Evolutionary conservation across 2,329 filamentous ascomycete genomes (phyloP).

Genomic region (Arthrobotrys conoides): DNA sequence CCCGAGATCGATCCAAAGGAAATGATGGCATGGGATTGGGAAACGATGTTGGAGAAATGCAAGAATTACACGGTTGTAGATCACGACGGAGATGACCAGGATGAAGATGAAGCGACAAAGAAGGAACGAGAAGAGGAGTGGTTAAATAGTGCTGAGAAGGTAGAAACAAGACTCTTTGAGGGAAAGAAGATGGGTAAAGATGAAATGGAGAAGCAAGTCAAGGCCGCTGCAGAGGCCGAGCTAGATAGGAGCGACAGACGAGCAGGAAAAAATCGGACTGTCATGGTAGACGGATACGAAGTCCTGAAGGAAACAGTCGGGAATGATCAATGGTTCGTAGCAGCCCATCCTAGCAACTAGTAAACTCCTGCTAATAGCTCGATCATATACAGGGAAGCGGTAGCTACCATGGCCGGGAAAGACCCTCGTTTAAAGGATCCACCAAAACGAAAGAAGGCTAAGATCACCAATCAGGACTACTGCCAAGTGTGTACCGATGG

Average conservation of each 20-base stretch:
- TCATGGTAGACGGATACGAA: slow-evolving; percentile 72
- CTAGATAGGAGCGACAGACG: slow-evolving; percentile 70
- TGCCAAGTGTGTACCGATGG: slow-evolving; percentile 72
- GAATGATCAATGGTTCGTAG: slow-evolving; percentile 69
- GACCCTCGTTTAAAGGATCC: slow-evolving; percentile 71
- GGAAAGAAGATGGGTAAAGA: slow-evolving; percentile 70
- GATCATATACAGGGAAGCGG: slow-evolving; percentile 68
- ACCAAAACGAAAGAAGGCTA: slow-evolving; percentile 69
- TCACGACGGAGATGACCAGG: slow-evolving; percentile 65
- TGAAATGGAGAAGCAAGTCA: slow-evolving; percentile 64
- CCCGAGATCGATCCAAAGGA: slow-evolving; percentile 72
- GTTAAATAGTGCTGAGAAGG: slow-evolving; percentile 73
- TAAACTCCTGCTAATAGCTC: slow-evolving; percentile 22
- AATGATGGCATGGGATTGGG: slow-evolving; percentile 74
- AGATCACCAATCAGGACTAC: slow-evolving; percentile 70
- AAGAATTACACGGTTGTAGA: slow-evolving; percentile 70
- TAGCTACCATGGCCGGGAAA: slow-evolving; percentile 73
- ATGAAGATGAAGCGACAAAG: slow-evolving; percentile 65
- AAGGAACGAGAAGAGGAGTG: slow-evolving; percentile 72
- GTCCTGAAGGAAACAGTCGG: slow-evolving; percentile 73
- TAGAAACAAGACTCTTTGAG: slow-evolving; percentile 73
- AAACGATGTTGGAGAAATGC: slow-evolving; percentile 72
- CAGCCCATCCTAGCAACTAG: neutral
- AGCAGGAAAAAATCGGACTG: slow-evolving; percentile 73
- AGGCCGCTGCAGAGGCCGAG: slow-evolving; percentile 64